Evolutionary conservation across 139 green algal genomes (phyloP).

Genomic region (Desmodesmus armatus): DNA sequence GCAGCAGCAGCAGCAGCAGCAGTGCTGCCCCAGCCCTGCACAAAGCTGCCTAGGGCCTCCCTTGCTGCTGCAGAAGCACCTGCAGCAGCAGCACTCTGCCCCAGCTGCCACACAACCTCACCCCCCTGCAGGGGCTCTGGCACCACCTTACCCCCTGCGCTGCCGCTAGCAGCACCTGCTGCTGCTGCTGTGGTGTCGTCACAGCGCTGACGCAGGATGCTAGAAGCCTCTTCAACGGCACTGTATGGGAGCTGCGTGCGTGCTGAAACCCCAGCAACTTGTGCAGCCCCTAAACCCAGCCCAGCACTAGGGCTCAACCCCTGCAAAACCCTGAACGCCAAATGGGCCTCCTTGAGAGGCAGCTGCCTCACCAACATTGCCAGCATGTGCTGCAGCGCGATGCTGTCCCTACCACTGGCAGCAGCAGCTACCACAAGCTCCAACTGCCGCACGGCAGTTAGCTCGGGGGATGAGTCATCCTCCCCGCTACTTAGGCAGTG

Average conservation of each 20-base stretch:
- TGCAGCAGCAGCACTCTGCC: constrained; percentile 25
- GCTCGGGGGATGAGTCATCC: neutral
- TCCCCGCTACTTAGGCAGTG: neutral
- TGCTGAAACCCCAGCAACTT: no score
- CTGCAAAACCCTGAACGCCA: neutral
- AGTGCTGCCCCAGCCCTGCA: neutral
- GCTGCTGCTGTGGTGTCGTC: neutral
- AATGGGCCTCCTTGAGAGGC: neutral
- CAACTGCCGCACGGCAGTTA: neutral
- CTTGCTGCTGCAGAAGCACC: neutral
- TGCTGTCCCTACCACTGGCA: neutral
- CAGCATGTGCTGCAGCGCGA: constrained; percentile 21
- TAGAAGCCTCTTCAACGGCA: no score
- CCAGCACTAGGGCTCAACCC: no score
- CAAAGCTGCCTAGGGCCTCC: neutral
- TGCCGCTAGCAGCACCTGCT: neutral
- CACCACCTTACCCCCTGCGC: neutral
- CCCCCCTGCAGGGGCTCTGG: no score
- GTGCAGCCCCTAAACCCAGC: no score
- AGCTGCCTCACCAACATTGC: neutral
- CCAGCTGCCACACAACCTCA: constrained; percentile 36
- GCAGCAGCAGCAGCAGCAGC: neutral
- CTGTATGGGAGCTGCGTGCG: no score
- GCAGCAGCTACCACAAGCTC: constrained; percentile 27
- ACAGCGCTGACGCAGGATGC: no score